Evolutionary conservation across 257 asterid species (phyloP).

Genomic region (Solanum megistacrolobum): DNA sequence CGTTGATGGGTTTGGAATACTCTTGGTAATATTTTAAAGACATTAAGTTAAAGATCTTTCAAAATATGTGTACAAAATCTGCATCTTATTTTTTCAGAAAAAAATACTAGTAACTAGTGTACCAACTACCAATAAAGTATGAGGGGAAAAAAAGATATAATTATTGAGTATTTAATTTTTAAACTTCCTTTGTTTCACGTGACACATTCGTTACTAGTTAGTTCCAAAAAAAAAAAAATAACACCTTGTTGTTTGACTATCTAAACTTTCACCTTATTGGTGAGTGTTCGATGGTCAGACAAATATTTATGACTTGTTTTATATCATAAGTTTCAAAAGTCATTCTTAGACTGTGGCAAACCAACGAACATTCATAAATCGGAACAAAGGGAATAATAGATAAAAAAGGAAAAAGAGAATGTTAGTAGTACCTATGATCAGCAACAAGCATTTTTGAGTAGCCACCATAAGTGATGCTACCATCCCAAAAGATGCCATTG

Average conservation of each 20-base stretch:
- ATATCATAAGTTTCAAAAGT: accelerated
- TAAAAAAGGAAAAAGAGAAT: background rate
- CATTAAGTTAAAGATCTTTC: background rate
- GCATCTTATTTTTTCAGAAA: background rate
- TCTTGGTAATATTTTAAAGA: background rate
- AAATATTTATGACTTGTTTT: background rate
- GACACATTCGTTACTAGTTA: background rate
- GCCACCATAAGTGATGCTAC: background rate
- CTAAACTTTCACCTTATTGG: background rate
- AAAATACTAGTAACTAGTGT: no score
- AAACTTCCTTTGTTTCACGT: background rate
- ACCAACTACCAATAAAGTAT: no score
- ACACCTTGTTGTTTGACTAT: background rate
- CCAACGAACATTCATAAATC: background rate
- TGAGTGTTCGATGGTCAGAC: background rate
- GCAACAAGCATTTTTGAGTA: background rate
- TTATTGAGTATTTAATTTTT: background rate
- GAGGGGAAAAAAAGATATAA: no score
- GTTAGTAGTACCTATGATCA: background rate
- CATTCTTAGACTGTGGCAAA: background rate
- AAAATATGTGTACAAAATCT: background rate
- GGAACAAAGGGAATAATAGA: background rate
- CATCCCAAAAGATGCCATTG: background rate
- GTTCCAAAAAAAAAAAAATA: no score
- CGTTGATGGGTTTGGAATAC: background rate